Percentiles rank a stretch among this genome's conserved stretches.
These are phyloP conservation scores for Sphaerobolus stellatus DNA, from an alignment of 1,284 basidiomycete species.

Conservation along the genomic window DNA sequence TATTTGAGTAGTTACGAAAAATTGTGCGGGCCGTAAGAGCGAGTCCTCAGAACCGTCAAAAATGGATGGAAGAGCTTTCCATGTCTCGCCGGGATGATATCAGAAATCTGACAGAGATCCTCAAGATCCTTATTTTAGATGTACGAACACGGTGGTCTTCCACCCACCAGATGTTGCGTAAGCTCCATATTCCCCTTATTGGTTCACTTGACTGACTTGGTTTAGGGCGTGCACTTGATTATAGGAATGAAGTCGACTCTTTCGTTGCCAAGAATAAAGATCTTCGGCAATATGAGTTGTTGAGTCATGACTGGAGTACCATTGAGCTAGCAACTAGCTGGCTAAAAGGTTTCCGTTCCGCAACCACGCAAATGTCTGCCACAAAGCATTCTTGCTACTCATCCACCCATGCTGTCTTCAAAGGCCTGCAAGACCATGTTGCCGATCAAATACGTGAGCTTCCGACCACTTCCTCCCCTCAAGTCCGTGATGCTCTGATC, in stretches of 20 bases:
- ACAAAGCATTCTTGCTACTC: constrained; percentile 18
- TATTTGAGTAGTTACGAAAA: constrained; percentile 8
- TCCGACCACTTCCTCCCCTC: background rate
- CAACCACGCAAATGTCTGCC: background rate
- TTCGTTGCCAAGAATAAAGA: background rate
- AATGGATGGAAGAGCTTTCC: constrained; percentile 7
- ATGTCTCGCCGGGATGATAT: background rate
- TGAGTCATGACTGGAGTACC: background rate
- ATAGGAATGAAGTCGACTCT: background rate
- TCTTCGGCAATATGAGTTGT: constrained; percentile 4
- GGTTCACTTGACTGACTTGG: background rate
- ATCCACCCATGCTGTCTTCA: constrained; percentile 18
- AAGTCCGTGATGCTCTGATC: background rate
- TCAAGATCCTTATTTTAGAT: constrained; percentile 22
- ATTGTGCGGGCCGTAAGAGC: constrained; percentile 4
- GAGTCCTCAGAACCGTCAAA: constrained; percentile 7
- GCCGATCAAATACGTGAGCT: constrained; percentile 7
- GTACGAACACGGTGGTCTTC: constrained; percentile 28
- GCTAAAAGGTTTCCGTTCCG: background rate
- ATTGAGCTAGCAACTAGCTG: background rate
- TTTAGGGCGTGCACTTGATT: background rate
- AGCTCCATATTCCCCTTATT: background rate
- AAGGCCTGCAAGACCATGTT: constrained; percentile 20
- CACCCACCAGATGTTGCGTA: constrained; percentile 23
- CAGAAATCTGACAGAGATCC: background rate